Base-by-base conservation (phyloP, 371 early-diverging fungal genomes). In the Syncephalastrum monosporum region DNA sequence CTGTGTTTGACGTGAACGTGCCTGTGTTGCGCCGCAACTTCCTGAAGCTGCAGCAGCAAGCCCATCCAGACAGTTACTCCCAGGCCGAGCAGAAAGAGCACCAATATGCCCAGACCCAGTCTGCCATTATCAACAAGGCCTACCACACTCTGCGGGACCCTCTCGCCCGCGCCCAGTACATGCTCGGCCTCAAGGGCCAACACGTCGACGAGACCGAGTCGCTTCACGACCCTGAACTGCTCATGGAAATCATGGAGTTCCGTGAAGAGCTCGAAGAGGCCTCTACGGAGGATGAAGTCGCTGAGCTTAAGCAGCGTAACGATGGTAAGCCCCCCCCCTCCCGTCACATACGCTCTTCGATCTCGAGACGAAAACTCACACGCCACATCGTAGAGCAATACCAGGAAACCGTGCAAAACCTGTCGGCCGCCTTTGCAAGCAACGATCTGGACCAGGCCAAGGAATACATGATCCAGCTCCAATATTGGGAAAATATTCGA, bases 21-120 rank as follows among this genome's bases (percentile, higher is more conserved):
- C 79, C 71, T 43, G 70, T 69, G 5, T 61, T 95, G 58, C 77
- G 87, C 38, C 73, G 63, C 52, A 74, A 77, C 38, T 95, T 92
- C 65, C 68, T 93, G 25, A 68, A 55, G 44, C 68, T 92, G 47
- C 96, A 95, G 67, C 91, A 91, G 76, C 75, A 70, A 7, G 90
- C 91, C 8, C 96, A 95, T 71, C 96, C 96, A 6, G 96, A 95
- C 67, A 87, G 87, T 33, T 90, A 80, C 56, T 82, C 90, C 5
- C 83, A 83, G 42, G 83, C 78, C 44, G 77, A 82, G 65, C 69
- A 90, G 91, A 71, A 78, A 44, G 91, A 93, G 64, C 79, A 85
- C 54, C 69, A 69, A 29, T 83, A 84, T 59, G 91, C 94, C 10
- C 90, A 91, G 45, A 68, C 79, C 17, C 93, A 92, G 57, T 93